Conservation (phyloP, 306 rosid species). For the Sechiopsis laciniata region DNA sequence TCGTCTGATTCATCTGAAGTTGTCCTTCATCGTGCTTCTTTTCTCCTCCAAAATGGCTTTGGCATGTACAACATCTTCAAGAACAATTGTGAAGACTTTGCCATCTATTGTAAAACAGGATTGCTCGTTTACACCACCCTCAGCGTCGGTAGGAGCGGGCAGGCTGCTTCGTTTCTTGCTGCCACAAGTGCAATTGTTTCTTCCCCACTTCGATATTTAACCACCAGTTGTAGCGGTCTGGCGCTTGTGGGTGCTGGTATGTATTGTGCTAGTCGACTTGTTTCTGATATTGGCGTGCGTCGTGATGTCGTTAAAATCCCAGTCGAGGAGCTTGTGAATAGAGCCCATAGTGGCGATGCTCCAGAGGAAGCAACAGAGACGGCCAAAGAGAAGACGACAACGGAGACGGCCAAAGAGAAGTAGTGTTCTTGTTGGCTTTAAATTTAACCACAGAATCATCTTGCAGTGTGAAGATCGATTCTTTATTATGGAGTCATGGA, state of each 20-base stretch:
- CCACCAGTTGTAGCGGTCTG: slow-evolving; percentile 29
- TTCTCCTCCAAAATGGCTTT: slow-evolving; percentile 62
- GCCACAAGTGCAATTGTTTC: slow-evolving; percentile 37
- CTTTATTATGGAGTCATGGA: neutral
- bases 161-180: slow-evolving; percentile 43
- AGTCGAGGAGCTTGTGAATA: slow-evolving; percentile 43
- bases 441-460: neutral
- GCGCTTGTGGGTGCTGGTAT: slow-evolving; percentile 35
- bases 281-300: slow-evolving; percentile 51
- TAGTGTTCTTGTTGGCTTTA: neutral
- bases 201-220: slow-evolving; percentile 34
- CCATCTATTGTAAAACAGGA: slow-evolving; percentile 80
- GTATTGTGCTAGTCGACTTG: slow-evolving; percentile 41
- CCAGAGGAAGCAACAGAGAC: slow-evolving; percentile 27
- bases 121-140: slow-evolving; percentile 34
- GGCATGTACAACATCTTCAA: slow-evolving; percentile 47
- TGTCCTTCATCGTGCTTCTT: slow-evolving; percentile 47
- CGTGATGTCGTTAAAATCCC: slow-evolving; percentile 47
- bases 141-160: slow-evolving; percentile 55
- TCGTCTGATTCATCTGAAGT: slow-evolving; percentile 35
- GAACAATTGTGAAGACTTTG: slow-evolving; percentile 78
- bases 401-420: neutral
- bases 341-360: slow-evolving; percentile 14
- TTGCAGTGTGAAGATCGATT: neutral
- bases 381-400: no score